Percentiles rank a stretch among this genome's conserved stretches.
Conservation (phyloP, 2,329 filamentous ascomycete species). For the Aspergillus sp. region DNA sequence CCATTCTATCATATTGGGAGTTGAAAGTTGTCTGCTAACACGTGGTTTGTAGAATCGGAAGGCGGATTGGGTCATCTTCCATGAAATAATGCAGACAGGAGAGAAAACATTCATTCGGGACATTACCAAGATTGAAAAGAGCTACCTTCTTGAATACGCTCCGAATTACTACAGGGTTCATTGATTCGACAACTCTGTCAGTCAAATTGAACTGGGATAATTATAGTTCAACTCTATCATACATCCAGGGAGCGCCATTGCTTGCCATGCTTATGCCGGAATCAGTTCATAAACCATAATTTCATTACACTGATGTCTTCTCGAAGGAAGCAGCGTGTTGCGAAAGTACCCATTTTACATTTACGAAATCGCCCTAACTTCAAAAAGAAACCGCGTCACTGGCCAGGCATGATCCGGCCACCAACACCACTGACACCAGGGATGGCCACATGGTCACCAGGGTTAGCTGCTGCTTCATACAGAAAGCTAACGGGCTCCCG, state of each 20-base stretch:
- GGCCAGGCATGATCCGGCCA: slow-evolving; percentile 42
- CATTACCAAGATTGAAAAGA: slow-evolving; percentile 88
- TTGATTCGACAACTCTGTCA: slow-evolving; percentile 16
- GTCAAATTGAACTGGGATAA: slow-evolving; percentile 10
- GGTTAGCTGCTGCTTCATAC: slow-evolving; percentile 93
- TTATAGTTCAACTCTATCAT: slow-evolving; percentile 11
- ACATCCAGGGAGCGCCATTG: neutral
- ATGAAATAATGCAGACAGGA: slow-evolving; percentile 86
- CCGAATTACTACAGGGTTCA: slow-evolving; percentile 74
- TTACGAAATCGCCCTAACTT: neutral
- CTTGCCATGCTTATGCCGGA: neutral
- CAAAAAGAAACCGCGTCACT: slow-evolving; percentile 27
- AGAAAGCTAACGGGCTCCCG: slow-evolving; percentile 80
- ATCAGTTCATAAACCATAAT: neutral
- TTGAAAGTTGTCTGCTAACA: slow-evolving; percentile 11
- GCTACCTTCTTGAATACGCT: slow-evolving; percentile 88
- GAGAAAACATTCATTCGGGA: slow-evolving; percentile 89
- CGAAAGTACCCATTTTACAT: neutral
- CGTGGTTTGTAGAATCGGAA: slow-evolving; percentile 66
- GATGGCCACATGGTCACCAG: slow-evolving; percentile 69
- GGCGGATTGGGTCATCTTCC: slow-evolving; percentile 94
- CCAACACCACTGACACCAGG: slow-evolving; percentile 43
- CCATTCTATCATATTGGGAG: neutral
- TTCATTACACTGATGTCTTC: neutral
- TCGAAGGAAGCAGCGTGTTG: neutral